Conservation (phyloP, 2,329 filamentous ascomycete genomes). For the Colletotrichum simmondsii region DNA sequence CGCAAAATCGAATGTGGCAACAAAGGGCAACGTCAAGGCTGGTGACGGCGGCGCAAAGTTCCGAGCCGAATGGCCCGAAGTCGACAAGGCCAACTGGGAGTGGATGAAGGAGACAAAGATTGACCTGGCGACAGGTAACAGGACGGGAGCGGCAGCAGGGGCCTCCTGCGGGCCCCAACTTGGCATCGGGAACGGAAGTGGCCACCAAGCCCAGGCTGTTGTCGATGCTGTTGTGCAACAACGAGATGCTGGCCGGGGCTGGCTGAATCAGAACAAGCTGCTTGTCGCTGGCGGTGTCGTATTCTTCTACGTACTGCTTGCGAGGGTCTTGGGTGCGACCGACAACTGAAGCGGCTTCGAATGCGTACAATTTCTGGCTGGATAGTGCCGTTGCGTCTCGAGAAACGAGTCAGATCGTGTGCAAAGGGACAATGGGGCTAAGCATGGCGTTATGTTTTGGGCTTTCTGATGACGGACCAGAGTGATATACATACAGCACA, state of each 20-base stretch:
- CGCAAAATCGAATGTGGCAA: constrained; percentile 59
- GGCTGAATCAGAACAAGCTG: constrained; percentile 84
- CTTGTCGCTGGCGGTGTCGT: constrained; percentile 76
- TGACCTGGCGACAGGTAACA: constrained; percentile 79
- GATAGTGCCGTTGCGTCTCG: neutral
- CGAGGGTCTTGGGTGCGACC: constrained; percentile 73
- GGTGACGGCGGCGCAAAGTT: constrained; percentile 96
- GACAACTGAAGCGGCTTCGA: constrained; percentile 36
- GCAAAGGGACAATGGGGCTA: constrained; percentile 25
- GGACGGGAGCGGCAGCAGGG: constrained; percentile 58
- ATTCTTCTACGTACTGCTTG: constrained; percentile 85
- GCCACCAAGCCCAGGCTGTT: constrained; percentile 74
- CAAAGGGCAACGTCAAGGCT: constrained; percentile 85
- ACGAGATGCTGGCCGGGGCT: constrained; percentile 84
- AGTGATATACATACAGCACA: constrained; percentile 23
- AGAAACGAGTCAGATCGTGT: constrained; percentile 14
- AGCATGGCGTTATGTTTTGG: constrained; percentile 35
- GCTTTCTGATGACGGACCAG: constrained; percentile 20
- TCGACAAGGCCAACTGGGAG: constrained; percentile 89
- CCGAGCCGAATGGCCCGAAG: constrained; percentile 85
- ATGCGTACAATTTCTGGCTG: neutral
- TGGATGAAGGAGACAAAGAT: constrained; percentile 90
- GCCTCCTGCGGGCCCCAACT: constrained; percentile 63
- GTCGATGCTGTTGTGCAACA: constrained; percentile 82
- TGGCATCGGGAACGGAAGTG: constrained; percentile 69